phyloP scores from a whole-genome alignment of 768 basidiomycete species.

The Trametes elegans region DNA sequence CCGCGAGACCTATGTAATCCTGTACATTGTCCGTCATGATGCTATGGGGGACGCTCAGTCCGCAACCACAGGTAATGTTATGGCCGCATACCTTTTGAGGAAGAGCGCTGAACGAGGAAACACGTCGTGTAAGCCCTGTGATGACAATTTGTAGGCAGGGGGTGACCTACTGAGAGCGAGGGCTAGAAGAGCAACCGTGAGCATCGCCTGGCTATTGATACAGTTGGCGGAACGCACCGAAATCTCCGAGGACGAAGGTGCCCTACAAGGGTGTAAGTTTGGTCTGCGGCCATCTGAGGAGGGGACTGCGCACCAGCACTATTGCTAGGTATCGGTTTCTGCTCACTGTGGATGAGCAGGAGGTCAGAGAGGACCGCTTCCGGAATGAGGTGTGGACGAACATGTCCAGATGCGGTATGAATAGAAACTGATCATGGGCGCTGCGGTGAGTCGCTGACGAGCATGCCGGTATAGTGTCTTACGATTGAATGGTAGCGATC shows the following conservation, averaged over 20 bases:
- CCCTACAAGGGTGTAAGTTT: not conserved
- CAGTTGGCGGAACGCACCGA: not conserved
- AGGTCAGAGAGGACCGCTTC: no score
- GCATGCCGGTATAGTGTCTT: not conserved
- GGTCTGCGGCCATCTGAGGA: no score
- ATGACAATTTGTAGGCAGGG: no score
- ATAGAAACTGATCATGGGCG: constrained; percentile 1
- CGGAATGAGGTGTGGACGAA: not conserved
- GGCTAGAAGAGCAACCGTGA: not conserved
- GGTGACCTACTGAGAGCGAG: constrained; percentile 1
- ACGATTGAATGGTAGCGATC: constrained; percentile 10
- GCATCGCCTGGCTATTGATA: no score
- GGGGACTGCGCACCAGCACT: not conserved
- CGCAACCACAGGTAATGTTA: no score
- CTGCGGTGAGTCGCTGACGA: not conserved
- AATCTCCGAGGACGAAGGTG: not conserved
- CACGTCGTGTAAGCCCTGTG: no score
- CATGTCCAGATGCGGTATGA: constrained; percentile 14
- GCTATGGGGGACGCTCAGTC: not conserved
- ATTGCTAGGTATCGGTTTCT: not conserved
- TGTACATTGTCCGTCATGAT: constrained; percentile 1
- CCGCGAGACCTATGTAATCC: constrained; percentile 5
- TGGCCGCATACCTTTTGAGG: constrained; percentile 1
- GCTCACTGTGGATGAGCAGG: not conserved
- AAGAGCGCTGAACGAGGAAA: not conserved